phyloP scores from a whole-genome alignment of 139 green algal species.

The Ettlia oleoabundans region DNA sequence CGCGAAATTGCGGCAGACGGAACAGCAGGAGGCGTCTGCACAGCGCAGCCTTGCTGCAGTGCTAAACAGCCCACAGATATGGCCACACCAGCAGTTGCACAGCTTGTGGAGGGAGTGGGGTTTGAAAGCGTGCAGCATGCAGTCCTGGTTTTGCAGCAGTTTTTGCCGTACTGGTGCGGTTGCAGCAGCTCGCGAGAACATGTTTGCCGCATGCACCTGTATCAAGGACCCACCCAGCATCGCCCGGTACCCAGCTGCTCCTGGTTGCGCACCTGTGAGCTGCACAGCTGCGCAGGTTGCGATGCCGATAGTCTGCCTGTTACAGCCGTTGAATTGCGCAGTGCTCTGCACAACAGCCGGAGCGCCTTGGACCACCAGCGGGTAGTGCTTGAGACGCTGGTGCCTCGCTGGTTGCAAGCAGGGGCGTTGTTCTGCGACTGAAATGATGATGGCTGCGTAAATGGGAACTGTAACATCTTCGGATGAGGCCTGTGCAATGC shows the following conservation, averaged over 20 bases:
- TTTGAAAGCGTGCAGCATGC: conserved; percentile 19
- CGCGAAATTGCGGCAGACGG: not conserved
- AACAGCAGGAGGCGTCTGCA: too few relatives aligned
- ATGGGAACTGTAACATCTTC: not conserved
- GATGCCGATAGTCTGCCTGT: not conserved
- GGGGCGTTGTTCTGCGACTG: conserved; percentile 7
- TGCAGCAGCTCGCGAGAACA: not conserved
- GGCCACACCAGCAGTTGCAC: too few relatives aligned
- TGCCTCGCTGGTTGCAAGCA: conserved; percentile 7
- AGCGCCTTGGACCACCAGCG: not conserved
- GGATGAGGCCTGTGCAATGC: too few relatives aligned
- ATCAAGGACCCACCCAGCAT: not conserved
- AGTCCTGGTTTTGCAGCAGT: conserved; percentile 25
- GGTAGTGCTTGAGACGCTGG: not conserved
- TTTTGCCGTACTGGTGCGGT: not conserved
- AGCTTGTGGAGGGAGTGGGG: conserved; percentile 3
- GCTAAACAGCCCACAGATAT: too few relatives aligned
- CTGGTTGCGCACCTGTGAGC: conserved; percentile 12
- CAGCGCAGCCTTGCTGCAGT: too few relatives aligned
- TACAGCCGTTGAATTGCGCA: not conserved
- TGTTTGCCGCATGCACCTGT: conserved; percentile 18
- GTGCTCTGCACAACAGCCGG: not conserved
- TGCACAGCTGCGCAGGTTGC: not conserved
- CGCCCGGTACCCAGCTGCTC: not conserved
- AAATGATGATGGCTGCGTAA: not conserved